phyloP scores from a whole-genome alignment of 129 eudicot species.

The Artemisia annua region DNA sequence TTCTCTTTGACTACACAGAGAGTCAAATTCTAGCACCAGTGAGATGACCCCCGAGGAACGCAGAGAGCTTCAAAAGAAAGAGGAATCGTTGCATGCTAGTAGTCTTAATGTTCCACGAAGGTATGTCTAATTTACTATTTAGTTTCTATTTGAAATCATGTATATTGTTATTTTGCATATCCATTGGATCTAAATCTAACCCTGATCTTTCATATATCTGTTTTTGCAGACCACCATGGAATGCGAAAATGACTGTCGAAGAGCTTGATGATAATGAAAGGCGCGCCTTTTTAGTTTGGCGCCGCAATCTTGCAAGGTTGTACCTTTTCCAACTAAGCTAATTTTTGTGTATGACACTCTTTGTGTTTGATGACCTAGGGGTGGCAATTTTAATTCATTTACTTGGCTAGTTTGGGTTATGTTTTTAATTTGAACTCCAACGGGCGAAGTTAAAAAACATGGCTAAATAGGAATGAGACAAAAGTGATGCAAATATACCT shows the following conservation, averaged over 20 bases:
- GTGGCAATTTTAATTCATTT: neutral
- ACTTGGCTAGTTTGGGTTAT: neutral
- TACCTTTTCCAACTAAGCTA: neutral
- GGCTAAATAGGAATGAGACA: no score
- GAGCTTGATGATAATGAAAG: slow-evolving; percentile 93
- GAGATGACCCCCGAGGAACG: slow-evolving; percentile 65
- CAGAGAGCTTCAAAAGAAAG: slow-evolving; percentile 70
- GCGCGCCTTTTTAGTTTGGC: slow-evolving; percentile 82
- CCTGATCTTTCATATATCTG: neutral
- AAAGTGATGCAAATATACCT: no score
- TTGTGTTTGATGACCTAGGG: neutral
- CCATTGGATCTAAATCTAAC: neutral
- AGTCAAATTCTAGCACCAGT: slow-evolving; percentile 51
- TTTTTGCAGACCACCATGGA: slow-evolving; percentile 81
- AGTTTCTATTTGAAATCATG: neutral
- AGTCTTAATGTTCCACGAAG: slow-evolving; percentile 95
- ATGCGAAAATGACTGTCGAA: slow-evolving; percentile 67
- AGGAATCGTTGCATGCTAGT: slow-evolving; percentile 89
- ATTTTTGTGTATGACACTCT: neutral
- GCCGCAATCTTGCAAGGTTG: slow-evolving; percentile 91
- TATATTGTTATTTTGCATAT: slow-evolving; percentile 1
- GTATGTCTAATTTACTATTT: slow-evolving; percentile 30
- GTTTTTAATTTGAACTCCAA: no score
- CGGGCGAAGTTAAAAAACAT: no score
- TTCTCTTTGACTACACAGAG: slow-evolving; percentile 41